phyloP scores from a whole-genome alignment of 2,329 filamentous ascomycete genomes.

The Phyllosticta citriasiana region DNA sequence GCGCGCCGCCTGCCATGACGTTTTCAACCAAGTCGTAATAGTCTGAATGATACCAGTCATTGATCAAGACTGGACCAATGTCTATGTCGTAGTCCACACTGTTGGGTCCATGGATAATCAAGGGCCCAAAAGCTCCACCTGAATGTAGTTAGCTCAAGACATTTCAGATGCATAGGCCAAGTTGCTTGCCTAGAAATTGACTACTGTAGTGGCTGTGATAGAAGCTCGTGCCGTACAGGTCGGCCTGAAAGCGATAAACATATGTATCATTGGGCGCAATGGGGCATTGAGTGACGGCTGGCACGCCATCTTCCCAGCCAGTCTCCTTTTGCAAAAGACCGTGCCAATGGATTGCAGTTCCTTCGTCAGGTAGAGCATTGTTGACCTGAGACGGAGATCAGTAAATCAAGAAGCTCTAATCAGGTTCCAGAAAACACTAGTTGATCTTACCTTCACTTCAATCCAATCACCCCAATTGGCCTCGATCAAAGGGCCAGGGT shows the following conservation, averaged over 20 bases:
- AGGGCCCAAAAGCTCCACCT: slow-evolving; percentile 19
- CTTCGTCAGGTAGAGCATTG: slow-evolving; percentile 14
- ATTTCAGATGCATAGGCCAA: background rate
- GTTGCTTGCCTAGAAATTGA: slow-evolving; percentile 11
- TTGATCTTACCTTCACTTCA: slow-evolving; percentile 12
- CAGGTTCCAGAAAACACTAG: background rate
- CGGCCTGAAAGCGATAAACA: slow-evolving; percentile 20
- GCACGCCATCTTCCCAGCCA: slow-evolving; percentile 27
- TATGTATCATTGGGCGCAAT: slow-evolving; percentile 22
- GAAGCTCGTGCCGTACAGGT: slow-evolving; percentile 23
- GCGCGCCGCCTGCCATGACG: background rate
- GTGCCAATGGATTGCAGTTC: slow-evolving; percentile 26
- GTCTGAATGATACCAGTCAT: slow-evolving; percentile 35
- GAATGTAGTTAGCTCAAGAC: slow-evolving; percentile 12
- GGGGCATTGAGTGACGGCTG: slow-evolving; percentile 25
- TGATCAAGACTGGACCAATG: slow-evolving; percentile 18
- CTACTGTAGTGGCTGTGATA: slow-evolving; percentile 18
- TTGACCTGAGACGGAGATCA: background rate
- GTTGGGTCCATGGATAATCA: slow-evolving; percentile 20
- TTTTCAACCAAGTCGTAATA: background rate
- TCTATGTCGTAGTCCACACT: slow-evolving; percentile 18
- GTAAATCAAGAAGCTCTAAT: background rate
- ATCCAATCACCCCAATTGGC: slow-evolving; percentile 25
- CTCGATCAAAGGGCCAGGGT: slow-evolving; percentile 23
- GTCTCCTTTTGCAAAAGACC: slow-evolving; percentile 23